Conservation (phyloP, 768 basidiomycete species). For the Phlegmacium glaucopus region DNA sequence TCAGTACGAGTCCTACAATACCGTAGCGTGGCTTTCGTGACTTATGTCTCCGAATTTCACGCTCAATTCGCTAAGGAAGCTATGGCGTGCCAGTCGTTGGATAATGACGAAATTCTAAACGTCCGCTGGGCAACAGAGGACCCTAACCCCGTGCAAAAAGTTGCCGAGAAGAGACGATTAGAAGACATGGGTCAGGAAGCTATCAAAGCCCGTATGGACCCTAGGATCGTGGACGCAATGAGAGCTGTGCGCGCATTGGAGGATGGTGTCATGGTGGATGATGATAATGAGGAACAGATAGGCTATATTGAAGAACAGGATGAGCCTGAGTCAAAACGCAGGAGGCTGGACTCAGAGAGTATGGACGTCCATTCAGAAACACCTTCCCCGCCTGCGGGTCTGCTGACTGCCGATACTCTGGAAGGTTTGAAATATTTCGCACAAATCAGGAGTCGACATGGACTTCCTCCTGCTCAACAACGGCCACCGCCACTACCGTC, state of each 20-base stretch:
- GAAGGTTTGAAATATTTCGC: slow-evolving; percentile 91
- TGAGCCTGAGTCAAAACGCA: slow-evolving; percentile 32
- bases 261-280: slow-evolving; percentile 60
- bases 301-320: slow-evolving; percentile 30
- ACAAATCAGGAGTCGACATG: slow-evolving; percentile 75
- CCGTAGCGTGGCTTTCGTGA: slow-evolving; percentile 96
- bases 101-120: slow-evolving; percentile 96
- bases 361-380: slow-evolving; percentile 16
- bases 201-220: slow-evolving; percentile 82
- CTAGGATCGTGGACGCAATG: slow-evolving; percentile 86
- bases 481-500: slow-evolving; percentile 28
- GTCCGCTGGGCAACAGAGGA: slow-evolving; percentile 99
- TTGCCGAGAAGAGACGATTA: slow-evolving; percentile 78
- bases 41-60: slow-evolving; percentile 79
- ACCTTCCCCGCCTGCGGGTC: slow-evolving; percentile 37
- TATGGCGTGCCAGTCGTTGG: slow-evolving; percentile 97
- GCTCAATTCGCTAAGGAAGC: slow-evolving; percentile 98
- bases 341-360: slow-evolving; percentile 30
- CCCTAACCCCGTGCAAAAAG: slow-evolving; percentile 90
- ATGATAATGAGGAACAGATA: slow-evolving; percentile 32
- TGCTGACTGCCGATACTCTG: slow-evolving; percentile 81
- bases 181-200: slow-evolving; percentile 85
- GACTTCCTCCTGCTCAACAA: slow-evolving; percentile 24
- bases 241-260: slow-evolving; percentile 84
- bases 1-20: slow-evolving; percentile 89